A percentile compares a stretch with the other conserved stretches of the same genome.
These are phyloP conservation scores for Stephania cephalantha DNA, from an alignment of 164 flowering plant genomes.

Conservation along the genomic window DNA sequence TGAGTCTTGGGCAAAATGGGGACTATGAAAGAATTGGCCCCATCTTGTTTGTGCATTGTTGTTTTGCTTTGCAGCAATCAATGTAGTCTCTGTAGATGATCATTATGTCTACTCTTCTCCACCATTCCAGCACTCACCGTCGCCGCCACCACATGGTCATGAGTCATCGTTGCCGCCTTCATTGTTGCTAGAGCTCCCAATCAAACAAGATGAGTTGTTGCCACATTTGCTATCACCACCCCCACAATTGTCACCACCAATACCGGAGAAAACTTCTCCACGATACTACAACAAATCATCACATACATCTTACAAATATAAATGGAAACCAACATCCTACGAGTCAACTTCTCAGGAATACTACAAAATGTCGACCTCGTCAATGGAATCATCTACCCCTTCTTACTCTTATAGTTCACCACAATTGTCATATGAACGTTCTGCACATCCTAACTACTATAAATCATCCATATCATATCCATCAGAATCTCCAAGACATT, in stretches of 20 bases:
- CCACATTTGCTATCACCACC: neutral
- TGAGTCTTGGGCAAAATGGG: neutral
- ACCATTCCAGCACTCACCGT: neutral
- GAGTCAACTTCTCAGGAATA: neutral
- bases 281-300: neutral
- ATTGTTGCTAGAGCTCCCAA: neutral
- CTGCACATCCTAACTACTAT: neutral
- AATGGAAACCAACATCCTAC: neutral
- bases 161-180: neutral
- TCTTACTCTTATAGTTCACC: neutral
- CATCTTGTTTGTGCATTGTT: neutral
- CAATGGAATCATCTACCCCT: neutral
- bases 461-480: neutral
- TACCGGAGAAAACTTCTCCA: neutral
- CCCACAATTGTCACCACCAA: neutral
- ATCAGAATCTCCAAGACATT: neutral
- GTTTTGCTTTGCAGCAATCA: neutral
- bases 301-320: neutral
- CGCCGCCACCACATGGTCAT: neutral
- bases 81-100: neutral
- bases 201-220: neutral
- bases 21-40: neutral
- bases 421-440: too few relatives aligned
- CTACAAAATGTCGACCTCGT: neutral
- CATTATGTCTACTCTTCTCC: neutral